Base-by-base conservation (phyloP, 257 asterid genomes). In the Nicotiana attenuata region DNA sequence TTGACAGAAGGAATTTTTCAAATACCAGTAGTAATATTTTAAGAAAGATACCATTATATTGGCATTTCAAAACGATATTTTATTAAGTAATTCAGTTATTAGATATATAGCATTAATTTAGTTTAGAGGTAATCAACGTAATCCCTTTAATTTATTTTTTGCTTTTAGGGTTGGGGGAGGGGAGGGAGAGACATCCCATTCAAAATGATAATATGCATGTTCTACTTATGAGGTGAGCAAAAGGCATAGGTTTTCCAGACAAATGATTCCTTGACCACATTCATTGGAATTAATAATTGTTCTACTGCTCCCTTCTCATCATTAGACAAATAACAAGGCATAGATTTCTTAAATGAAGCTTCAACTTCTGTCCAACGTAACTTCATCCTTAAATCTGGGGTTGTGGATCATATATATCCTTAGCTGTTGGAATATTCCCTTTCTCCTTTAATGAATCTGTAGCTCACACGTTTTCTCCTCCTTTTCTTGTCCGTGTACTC, bases 401-500 rank as follows among this genome's bases (percentile, higher is more conserved):
- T 0, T 20, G 24, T 4, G 7, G 63, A 13, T 22, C 11, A 60
- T 35, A 57, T 31, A 52, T 52, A 50, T 77, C 17, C n/a, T 41
- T 63, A 10, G 20, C n/a, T 20, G 11, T 38, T 33, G 80, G 78
- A 65, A 81, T 81, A 81, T 81, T 68, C 57, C 66, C 28, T 81
- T 56, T 22, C 24, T 14, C 57, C 68, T 67, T 55, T 56, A 66
- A n/a, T 67, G 83, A 67, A 55, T 67, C 20, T 57, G 15, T 13
- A 55, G 29, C 41, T 67, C 33, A 81, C 83, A 81, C 83, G 83
- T 55, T 67, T 65, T 65, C 77, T 19, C 53, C 59, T 81, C 57
- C 29, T n/a, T 67, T 59, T 53, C 41, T 22, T 52, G 41, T n/a
- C 22, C 17, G 13, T 52, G 2, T 14, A 52, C 57, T 52, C 57